These are phyloP conservation scores for Hygrocybe coccinea DNA, from an alignment of 768 basidiomycete species.

Conservation along the genomic window DNA sequence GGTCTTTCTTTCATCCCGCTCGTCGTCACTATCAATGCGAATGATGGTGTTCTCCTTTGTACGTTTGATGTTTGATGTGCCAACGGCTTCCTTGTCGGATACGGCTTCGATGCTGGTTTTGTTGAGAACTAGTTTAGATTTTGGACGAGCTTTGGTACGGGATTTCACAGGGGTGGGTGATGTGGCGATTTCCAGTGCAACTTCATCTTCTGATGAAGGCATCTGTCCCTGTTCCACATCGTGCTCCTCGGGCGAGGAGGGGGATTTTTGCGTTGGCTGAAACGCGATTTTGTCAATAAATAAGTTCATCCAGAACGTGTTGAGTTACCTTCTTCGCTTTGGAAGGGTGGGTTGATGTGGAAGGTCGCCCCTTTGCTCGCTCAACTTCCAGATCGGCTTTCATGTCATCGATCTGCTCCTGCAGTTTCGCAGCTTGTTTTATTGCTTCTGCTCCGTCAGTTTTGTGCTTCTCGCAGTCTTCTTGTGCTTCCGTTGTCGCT, in stretches of 20 bases:
- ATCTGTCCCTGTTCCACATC: neutral
- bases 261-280: neutral
- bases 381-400: slow-evolving; percentile 41
- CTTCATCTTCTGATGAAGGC: slow-evolving; percentile 1
- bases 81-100: too few relatives aligned
- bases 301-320: neutral
- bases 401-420: slow-evolving; percentile 43
- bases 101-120: slow-evolving; percentile 1
- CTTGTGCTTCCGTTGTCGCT: slow-evolving; percentile 25
- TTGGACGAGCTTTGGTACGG: neutral
- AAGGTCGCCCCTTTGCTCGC: slow-evolving; percentile 30
- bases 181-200: neutral
- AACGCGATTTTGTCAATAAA: neutral
- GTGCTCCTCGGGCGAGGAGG: neutral
- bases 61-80: too few relatives aligned
- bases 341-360: slow-evolving; percentile 12
- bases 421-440: slow-evolving; percentile 33
- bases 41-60: too few relatives aligned
- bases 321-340: slow-evolving; percentile 14
- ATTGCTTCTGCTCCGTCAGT: slow-evolving; percentile 33
- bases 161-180: slow-evolving; percentile 1
- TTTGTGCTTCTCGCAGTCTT: slow-evolving; percentile 34
- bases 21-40: too few relatives aligned
- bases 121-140: slow-evolving; percentile 24
- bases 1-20: neutral